A percentile compares a stretch with the other conserved stretches of the same genome.
Conservation (phyloP, 2,329 filamentous ascomycete genomes). For the Cercospora zeina region DNA sequence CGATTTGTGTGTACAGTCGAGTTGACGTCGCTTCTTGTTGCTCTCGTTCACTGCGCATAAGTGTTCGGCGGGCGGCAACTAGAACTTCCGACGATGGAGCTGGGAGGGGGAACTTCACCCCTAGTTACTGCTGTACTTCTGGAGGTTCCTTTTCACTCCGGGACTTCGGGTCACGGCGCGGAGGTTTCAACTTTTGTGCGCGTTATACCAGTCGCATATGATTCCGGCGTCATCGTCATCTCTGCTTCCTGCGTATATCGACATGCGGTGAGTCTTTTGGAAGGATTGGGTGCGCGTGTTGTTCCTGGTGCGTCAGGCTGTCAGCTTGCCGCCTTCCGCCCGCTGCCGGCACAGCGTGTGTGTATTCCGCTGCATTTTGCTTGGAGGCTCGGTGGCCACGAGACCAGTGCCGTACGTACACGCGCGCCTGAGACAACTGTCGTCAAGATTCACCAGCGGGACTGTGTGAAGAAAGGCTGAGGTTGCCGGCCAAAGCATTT, state of each 20-base stretch:
- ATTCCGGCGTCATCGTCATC: not conserved
- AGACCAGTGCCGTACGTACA: not conserved
- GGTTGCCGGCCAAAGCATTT: not conserved
- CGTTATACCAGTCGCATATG: not conserved
- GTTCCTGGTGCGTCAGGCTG: not conserved
- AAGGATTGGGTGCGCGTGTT: not conserved
- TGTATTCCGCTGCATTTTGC: not conserved
- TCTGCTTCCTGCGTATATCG: not conserved
- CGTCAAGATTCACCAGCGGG: not conserved
- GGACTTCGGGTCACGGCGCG: constrained; percentile 2
- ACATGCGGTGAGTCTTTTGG: not conserved
- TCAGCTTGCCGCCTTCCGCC: not conserved
- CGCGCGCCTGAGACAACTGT: constrained; percentile 3
- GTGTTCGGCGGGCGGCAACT: constrained; percentile 2
- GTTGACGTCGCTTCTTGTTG: not conserved
- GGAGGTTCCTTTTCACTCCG: not conserved
- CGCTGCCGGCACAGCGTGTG: not conserved
- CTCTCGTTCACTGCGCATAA: not conserved
- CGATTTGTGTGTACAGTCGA: constrained; percentile 1
- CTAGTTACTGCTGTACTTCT: not conserved
- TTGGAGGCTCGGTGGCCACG: not conserved
- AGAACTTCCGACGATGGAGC: constrained; percentile 1
- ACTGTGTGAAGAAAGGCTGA: not conserved
- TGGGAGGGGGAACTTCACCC: not conserved
- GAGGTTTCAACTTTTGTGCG: not conserved